Evolutionary conservation across 768 basidiomycete species (phyloP).

Genomic region (Mrakia blollopis): DNA sequence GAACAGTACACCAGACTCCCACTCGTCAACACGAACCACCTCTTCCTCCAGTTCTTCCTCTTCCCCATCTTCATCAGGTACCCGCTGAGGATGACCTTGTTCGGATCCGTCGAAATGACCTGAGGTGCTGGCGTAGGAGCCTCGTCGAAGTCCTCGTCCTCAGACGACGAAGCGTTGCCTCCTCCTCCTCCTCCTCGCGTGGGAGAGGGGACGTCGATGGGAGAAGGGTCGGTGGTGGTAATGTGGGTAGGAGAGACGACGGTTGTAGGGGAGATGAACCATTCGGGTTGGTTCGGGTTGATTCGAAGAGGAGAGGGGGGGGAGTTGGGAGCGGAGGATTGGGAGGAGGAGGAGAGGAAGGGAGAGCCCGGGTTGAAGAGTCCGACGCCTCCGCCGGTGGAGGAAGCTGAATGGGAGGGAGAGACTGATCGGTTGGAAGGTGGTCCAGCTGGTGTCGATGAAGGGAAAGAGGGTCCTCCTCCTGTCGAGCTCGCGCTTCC

Average conservation of each 20-base stretch:
- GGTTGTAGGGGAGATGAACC: neutral
- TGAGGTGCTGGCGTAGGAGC: neutral
- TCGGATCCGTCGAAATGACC: slow-evolving; percentile 48
- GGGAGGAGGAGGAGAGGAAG: neutral
- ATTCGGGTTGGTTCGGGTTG: slow-evolving; percentile 19
- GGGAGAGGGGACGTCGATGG: slow-evolving; percentile 11
- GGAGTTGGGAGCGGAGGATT: neutral
- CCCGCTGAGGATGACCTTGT: slow-evolving; percentile 77
- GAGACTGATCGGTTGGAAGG: slow-evolving; percentile 15
- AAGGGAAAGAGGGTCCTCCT: neutral
- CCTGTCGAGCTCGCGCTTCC: slow-evolving; percentile 8
- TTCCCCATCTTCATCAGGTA: slow-evolving; percentile 98
- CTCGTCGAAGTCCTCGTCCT: slow-evolving; percentile 26
- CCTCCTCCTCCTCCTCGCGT: slow-evolving; percentile 15
- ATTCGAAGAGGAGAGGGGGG: slow-evolving; percentile 13
- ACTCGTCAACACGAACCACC: slow-evolving; percentile 92
- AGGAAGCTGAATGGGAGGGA: slow-evolving; percentile 17
- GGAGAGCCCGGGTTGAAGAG: neutral
- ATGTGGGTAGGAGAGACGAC: neutral
- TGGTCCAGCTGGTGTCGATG: neutral
- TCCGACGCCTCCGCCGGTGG: neutral
- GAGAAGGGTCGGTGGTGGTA: neutral
- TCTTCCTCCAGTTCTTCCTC: slow-evolving; percentile 88
- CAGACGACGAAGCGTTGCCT: slow-evolving; percentile 21
- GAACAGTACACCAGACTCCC: slow-evolving; percentile 81